Base-by-base conservation (phyloP, 257 asterid genomes). In the Scutellaria baicalensis region DNA sequence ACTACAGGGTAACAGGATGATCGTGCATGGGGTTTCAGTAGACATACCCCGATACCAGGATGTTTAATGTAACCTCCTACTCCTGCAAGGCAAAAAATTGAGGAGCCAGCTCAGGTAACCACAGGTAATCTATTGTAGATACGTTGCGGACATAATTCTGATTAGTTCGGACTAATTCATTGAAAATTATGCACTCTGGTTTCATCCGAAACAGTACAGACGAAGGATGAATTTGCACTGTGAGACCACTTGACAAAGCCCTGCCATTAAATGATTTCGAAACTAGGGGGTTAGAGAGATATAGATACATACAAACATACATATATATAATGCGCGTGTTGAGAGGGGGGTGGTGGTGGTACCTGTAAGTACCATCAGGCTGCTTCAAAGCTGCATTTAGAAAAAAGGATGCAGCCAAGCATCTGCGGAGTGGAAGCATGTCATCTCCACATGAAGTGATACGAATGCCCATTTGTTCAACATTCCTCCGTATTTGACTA, bases 351-450 rank as follows among this genome's bases (percentile, higher is more conserved):
- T n/a, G 48, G 44, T 51, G 48, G 1, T 7, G 3, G 50, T 71
- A 93, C 98, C 98, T 90, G 89, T 93, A 91, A 63, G 86, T 74
- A 72, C 96, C 95, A 75, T 88, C 97, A 27, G 99, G 96, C 80
- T 89, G 96, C 80, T 91, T 93, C 81, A 87, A 69, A 70, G 96
- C 99, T 43, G 95, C 97, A 78, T 91, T 93, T n/a, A 93, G 95
- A 63, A 93, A 93, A 80, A 93, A 93, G 9, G 99, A 84, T 68
- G 96, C 97, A 47, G 97, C 95, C 35, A 93, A 75, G 83, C 97
- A 87, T 81, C 95, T 86, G 17, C 92, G 88, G 59, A 93, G 82
- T 21, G 80, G 82, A 74, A 86, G 90, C 73, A 70, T 77, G 74
- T 93, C 99, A 9, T 89, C 96, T 65, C 93, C 97, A 62, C 99